Conservation (phyloP, 192 early-diverging fungal genomes). For the Umbelopsis sp. region DNA sequence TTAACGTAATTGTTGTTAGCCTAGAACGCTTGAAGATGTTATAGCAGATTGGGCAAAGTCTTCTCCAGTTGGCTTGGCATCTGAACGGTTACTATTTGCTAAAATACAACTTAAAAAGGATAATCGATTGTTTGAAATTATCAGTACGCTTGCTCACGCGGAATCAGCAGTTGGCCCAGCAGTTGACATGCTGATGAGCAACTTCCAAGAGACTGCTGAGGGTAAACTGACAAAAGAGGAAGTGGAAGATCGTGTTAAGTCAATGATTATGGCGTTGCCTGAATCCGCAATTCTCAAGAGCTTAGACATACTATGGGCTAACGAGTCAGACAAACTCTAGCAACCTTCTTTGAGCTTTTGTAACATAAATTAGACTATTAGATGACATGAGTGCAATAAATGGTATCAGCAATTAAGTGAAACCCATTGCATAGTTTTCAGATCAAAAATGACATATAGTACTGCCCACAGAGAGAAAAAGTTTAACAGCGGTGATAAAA, state of each 20-base stretch:
- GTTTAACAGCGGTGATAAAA: no score
- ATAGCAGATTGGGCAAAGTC: constrained; percentile 19
- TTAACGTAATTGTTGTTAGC: neutral
- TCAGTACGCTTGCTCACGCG: constrained; percentile 1
- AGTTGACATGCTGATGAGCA: constrained; percentile 5
- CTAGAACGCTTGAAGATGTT: constrained; percentile 25
- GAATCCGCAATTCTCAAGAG: constrained; percentile 11
- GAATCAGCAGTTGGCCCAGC: constrained; percentile 4
- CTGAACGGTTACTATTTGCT: constrained; percentile 23
- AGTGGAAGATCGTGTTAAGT: neutral
- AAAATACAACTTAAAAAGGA: constrained; percentile 20
- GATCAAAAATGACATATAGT: no score
- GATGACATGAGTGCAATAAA: neutral
- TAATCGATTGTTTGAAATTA: constrained; percentile 13
- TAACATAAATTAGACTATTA: neutral
- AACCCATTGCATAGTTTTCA: no score
- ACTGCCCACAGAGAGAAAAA: no score
- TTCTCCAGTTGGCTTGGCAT: constrained; percentile 20
- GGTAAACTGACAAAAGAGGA: constrained; percentile 12
- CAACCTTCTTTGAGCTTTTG: neutral
- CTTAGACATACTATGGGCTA: constrained; percentile 4
- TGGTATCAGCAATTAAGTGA: neutral
- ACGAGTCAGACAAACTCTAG: neutral
- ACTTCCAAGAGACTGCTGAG: constrained; percentile 10
- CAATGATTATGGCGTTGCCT: constrained; percentile 22